phyloP scores from a whole-genome alignment of 1,284 basidiomycete genomes.

The Pascua guehoae region DNA sequence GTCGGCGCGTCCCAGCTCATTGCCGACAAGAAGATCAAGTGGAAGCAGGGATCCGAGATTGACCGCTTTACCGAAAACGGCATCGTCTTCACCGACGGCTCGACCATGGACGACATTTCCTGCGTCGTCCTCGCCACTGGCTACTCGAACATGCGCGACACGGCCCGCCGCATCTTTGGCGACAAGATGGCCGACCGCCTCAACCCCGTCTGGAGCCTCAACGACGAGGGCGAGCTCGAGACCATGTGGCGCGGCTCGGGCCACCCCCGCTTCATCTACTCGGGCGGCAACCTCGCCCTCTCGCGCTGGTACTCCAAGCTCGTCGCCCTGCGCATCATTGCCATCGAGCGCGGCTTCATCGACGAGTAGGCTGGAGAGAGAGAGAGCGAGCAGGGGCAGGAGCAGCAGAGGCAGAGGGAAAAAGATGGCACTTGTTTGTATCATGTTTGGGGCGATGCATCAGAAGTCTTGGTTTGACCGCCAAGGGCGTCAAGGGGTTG shows the following conservation, averaged over 20 bases:
- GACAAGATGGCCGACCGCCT: conserved; percentile 17
- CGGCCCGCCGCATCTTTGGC: conserved; percentile 16
- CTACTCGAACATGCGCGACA: conserved; percentile 18
- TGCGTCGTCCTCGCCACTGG: conserved; percentile 18
- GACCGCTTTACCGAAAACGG: conserved; percentile 18
- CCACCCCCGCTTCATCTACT: conserved; percentile 15
- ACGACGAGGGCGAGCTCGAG: conserved; percentile 17
- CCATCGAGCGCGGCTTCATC: too few species aligned
- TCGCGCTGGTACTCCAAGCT: conserved; percentile 15
- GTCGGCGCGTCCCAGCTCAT: conserved; percentile 21
- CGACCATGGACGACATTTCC: conserved; percentile 11
- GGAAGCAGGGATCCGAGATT: conserved; percentile 19
- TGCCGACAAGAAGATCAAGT: conserved; percentile 26
- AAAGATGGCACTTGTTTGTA: background rate
- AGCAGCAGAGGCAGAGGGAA: background rate
- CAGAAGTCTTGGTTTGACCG: too few species aligned
- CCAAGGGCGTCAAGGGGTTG: too few species aligned
- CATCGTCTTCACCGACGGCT: conserved; percentile 13
- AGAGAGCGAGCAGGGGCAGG: background rate
- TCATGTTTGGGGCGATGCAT: too few species aligned
- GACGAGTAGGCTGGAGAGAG: too few species aligned
- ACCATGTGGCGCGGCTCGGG: conserved; percentile 20
- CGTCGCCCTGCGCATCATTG: too few species aligned
- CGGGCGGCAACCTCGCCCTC: conserved; percentile 18
- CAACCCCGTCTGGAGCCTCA: conserved; percentile 17